Base-by-base conservation (phyloP, 495 filamentous ascomycete species). In the Cercophora samala region DNA sequence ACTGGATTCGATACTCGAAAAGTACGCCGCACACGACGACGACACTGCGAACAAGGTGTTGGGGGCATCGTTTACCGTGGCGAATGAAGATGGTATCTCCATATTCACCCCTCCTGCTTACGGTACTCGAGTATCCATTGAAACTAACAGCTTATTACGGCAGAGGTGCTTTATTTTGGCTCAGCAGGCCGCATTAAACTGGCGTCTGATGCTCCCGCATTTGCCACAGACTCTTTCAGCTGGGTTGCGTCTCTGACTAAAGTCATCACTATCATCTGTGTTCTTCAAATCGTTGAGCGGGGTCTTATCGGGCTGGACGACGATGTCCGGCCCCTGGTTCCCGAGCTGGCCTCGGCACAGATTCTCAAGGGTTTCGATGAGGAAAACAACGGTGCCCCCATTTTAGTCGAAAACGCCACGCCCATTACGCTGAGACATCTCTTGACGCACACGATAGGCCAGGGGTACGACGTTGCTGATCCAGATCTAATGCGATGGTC, bases 171-270 rank as follows among this genome's bases (percentile, higher is more conserved):
- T 53, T 77, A 73, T 62, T 52, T 64, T 21, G 70, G 69, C 26
- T 64, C 70, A 11, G 70, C 72, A 19, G 77, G 77, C 18, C 68
- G 70, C 46, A 71, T 46, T 22, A 56, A 25, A 32, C 42, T 68
- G 8, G 23, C 67, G 11, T 15, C 32, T 26, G 17, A 25, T 19
- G 68, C 73, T 13, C 66, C 74, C 0, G 19, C 72, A 3, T 78
- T 82, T 55, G 64, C 81, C 15, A 64, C 74, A 8, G 69, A 80
- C 68, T 87, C 91, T 26, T 87, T 85, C 66, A 84, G 84, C 25
- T 73, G 70, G 64, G 60, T 79, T 2, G 70, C 73, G 24, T 79
- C 77, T 51, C 70, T 73, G 68, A 76, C 76, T 17, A 81, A 80
- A 26, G 70, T 82, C 58, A 64, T 74, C 22, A 80, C 78, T 21